Evolutionary conservation across 495 filamentous ascomycete genomes (phyloP), one percentile per base, ranked within the genome.

Genomic region (Hyaloscypha finlandica): DNA sequence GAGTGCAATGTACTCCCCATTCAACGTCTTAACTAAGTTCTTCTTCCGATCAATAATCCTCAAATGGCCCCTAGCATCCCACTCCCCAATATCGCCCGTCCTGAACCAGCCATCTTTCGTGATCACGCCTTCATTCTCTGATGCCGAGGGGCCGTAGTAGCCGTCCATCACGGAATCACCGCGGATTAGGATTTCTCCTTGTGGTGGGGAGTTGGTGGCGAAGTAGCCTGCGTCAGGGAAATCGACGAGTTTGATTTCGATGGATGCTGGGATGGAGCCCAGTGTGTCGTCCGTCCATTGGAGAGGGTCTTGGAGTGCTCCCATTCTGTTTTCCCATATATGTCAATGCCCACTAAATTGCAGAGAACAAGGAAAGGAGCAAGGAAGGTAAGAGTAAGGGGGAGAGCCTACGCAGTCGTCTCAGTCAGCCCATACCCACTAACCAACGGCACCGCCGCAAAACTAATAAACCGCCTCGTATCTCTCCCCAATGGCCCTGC

Each of bases 41-140:
- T 97, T 97, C 92, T 96, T 96, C 73, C 93, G 91, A 79, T 97
- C 93, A 74, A 97, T 96, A 77, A 97, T 90, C 71, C 82, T 86
- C 61, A 97, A 79, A 72, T 96, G 88, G 63, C 93, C 93, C 71
- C 88, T 84, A 64, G 79, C 72, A 74, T 93, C 89, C 78, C 90
- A 97, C 80, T 97, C 91, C 70, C 93, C 93, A 71, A 97, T 94
- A 71, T 97, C 93, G 37, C 93, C 93, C 31, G 93, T 95, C 87
- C 88, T 93, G 84, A 96, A 96, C 93, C 93, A 97, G 16, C 91
- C 92, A 72, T 92, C 93, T 8, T 84, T 81, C 29, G 88, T 87
- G 61, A 91, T 83, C 8, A 89, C 81, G 63, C 83, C 86, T 76
- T 89, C 86, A 51, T 91, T 96, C 79, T 96, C 93, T 74, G 59